Conservation (phyloP, 129 eudicot species). For the Tagetes erecta region DNA sequence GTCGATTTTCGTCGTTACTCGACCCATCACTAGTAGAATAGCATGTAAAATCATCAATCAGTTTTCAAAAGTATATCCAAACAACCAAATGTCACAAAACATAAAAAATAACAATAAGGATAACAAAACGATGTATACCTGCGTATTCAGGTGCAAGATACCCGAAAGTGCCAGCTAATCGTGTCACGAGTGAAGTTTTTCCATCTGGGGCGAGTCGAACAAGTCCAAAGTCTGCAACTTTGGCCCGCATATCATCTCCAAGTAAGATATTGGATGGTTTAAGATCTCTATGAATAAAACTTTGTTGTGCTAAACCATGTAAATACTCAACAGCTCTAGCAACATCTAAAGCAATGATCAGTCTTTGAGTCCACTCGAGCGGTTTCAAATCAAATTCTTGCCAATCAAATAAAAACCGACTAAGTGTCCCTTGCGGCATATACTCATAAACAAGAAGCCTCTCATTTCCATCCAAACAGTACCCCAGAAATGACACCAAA, state of each 20-base stretch:
- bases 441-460: conserved; percentile 68
- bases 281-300: conserved; percentile 61
- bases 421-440: conserved; percentile 62
- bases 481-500: conserved; percentile 54
- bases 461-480: conserved; percentile 59
- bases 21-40: conserved; percentile 69
- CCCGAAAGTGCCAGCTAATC: conserved; percentile 72
- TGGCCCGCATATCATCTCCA: conserved; percentile 64
- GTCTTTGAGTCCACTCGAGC: conserved; percentile 55
- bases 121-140: conserved; percentile 37
- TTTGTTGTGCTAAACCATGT: conserved; percentile 55
- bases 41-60: conserved; percentile 10
- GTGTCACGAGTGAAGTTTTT: conserved; percentile 54
- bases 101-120: neutral
- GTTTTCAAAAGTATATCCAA: neutral
- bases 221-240: conserved; percentile 65
- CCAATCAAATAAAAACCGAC: conserved; percentile 49
- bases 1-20: conserved; percentile 84
- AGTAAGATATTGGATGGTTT: conserved; percentile 59
- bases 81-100: neutral
- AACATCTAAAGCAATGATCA: conserved; percentile 58
- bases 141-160: conserved; percentile 98
- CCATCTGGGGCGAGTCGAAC: conserved; percentile 62
- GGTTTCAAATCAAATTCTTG: conserved; percentile 30
- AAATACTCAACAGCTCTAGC: conserved; percentile 62